A percentile compares a stretch with the other conserved stretches of the same genome.
Evolutionary conservation across 139 green algal species (phyloP).

Genomic region (Gonium pectorale): DNA sequence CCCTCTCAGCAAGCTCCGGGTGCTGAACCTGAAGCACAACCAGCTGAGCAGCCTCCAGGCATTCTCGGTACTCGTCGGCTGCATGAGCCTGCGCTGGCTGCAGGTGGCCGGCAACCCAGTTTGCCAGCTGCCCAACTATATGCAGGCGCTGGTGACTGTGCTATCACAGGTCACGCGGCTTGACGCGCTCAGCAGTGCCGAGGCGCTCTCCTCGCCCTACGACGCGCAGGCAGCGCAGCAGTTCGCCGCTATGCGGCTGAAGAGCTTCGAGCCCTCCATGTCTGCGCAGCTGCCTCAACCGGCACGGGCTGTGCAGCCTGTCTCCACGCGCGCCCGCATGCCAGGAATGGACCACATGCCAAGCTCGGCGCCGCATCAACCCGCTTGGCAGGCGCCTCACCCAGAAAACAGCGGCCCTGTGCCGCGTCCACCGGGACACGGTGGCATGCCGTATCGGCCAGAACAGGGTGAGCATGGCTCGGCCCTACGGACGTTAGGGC

Average conservation of each 20-base stretch:
- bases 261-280: constrained; percentile 53
- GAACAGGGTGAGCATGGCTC: too few species aligned
- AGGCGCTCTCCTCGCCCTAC: constrained; percentile 39
- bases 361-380: too few species aligned
- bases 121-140: constrained; percentile 53
- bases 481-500: too few species aligned
- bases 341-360: too few species aligned
- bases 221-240: constrained; percentile 49
- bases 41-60: constrained; percentile 62
- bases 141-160: constrained; percentile 55
- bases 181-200: constrained; percentile 50
- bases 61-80: constrained; percentile 69
- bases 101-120: constrained; percentile 72
- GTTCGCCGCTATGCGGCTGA: constrained; percentile 53
- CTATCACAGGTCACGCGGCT: constrained; percentile 71
- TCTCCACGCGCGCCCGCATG: too few species aligned
- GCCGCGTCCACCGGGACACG: too few species aligned
- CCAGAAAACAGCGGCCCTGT: too few species aligned
- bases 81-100: constrained; percentile 65
- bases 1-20: constrained; percentile 44
- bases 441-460: too few species aligned
- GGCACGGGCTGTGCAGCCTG: too few species aligned
- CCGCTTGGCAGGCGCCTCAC: too few species aligned
- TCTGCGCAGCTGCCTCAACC: background rate
- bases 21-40: constrained; percentile 77